These are phyloP conservation scores for Thoreauomyces humboldtii DNA, from an alignment of 192 early-diverging fungal genomes.

Conservation along the genomic window DNA sequence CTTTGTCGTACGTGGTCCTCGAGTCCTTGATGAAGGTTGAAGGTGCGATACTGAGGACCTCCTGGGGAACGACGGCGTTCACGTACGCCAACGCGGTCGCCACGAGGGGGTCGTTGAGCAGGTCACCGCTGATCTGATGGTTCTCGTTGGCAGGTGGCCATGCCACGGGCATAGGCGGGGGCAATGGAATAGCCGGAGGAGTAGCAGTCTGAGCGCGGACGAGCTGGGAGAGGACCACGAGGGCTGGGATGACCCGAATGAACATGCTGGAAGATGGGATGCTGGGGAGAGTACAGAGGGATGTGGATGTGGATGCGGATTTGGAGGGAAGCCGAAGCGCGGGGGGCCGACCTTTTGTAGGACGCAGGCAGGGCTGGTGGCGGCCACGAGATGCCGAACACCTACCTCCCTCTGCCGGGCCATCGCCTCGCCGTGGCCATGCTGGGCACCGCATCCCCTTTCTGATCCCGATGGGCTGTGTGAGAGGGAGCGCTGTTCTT, in stretches of 20 bases:
- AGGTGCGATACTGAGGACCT: slow-evolving; percentile 15
- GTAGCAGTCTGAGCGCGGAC: background rate
- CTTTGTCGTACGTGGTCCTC: slow-evolving; percentile 17
- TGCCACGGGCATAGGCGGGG: background rate
- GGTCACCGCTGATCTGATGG: slow-evolving; percentile 8
- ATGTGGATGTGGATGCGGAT: too few species aligned
- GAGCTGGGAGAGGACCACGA: background rate
- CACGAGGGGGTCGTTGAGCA: slow-evolving; percentile 20
- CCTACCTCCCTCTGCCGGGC: too few species aligned
- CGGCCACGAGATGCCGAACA: too few species aligned
- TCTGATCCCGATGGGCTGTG: too few species aligned
- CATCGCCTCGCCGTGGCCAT: too few species aligned
- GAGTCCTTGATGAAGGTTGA: slow-evolving; percentile 26
- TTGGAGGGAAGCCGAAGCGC: too few species aligned
- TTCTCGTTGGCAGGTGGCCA: background rate
- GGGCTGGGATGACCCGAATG: background rate
- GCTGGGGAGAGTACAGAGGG: background rate
- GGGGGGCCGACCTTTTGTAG: too few species aligned
- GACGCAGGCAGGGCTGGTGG: too few species aligned
- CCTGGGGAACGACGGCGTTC: slow-evolving; percentile 14
- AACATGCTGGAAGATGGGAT: too few species aligned
- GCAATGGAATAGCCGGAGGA: background rate
- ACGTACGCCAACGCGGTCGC: slow-evolving; percentile 26
- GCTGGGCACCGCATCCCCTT: too few species aligned
- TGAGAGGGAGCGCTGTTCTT: too few species aligned